Conservation (phyloP, 2,329 filamentous ascomycete genomes). For the Penicillium sp. region DNA sequence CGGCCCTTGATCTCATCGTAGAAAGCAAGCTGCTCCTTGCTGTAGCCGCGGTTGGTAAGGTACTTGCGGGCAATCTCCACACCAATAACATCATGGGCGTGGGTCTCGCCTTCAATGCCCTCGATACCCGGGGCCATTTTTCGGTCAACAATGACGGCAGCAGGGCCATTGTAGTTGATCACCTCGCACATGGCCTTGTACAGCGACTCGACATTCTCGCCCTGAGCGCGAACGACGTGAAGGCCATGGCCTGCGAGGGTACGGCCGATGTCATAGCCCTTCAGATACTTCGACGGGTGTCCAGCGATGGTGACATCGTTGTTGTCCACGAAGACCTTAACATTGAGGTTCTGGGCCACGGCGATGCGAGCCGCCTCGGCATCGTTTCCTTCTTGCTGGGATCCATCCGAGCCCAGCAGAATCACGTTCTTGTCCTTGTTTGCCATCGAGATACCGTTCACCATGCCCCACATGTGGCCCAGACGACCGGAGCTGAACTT, state of each 20-base stretch:
- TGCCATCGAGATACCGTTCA: constrained; percentile 37
- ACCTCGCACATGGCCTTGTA: constrained; percentile 31
- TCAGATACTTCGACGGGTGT: constrained; percentile 37
- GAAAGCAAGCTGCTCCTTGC: constrained; percentile 29
- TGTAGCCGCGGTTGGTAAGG: constrained; percentile 36
- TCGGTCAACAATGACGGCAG: constrained; percentile 28
- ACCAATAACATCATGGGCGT: constrained; percentile 38
- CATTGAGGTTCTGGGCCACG: constrained; percentile 34
- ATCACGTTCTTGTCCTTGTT: constrained; percentile 35
- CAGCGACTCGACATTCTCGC: constrained; percentile 36
- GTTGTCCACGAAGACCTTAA: constrained; percentile 39
- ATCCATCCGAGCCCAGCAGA: constrained; percentile 37
- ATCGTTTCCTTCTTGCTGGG: constrained; percentile 41
- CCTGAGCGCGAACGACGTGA: constrained; percentile 33
- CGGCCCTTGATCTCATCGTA: constrained; percentile 32
- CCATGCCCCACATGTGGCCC: constrained; percentile 39
- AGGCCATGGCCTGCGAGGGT: constrained; percentile 37
- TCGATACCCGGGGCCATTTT: constrained; percentile 38
- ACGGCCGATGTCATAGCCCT: constrained; percentile 31
- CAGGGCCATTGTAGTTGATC: constrained; percentile 32
- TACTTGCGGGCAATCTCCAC: constrained; percentile 36
- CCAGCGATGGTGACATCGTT: constrained; percentile 41
- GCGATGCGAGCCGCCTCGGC: constrained; percentile 39
- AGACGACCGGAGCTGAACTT: constrained; percentile 40
- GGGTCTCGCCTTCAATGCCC: constrained; percentile 30